These are phyloP conservation scores for Ophiostoma ulmi DNA, from an alignment of 2,329 filamentous ascomycete species.

Conservation along the genomic window DNA sequence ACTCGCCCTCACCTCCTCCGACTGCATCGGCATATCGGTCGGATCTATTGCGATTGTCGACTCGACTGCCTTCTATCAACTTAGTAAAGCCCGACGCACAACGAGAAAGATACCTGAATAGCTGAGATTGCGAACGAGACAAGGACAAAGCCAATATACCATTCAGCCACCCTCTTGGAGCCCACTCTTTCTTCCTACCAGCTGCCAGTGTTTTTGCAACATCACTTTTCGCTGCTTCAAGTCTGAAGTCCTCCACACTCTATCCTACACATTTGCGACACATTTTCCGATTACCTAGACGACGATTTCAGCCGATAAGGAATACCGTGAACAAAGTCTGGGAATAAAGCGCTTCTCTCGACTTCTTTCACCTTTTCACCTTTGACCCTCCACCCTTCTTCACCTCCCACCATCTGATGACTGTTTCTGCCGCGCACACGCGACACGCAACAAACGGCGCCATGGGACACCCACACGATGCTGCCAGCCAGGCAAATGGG, in stretches of 20 bases:
- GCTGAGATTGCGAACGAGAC: background rate
- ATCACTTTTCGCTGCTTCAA: background rate
- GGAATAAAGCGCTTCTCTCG: background rate
- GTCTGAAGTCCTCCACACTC: background rate
- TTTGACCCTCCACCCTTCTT: background rate
- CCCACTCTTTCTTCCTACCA: background rate
- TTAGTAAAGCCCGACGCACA: background rate
- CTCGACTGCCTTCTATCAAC: background rate
- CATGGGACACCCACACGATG: conserved; percentile 30
- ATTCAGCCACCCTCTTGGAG: background rate
- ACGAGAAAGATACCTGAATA: background rate
- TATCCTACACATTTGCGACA: background rate
- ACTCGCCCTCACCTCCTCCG: background rate
- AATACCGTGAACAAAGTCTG: background rate
- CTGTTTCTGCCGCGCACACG: conserved; percentile 36
- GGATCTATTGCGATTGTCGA: background rate
- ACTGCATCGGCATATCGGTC: background rate
- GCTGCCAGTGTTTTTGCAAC: background rate
- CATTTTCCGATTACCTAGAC: background rate
- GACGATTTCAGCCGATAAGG: background rate
- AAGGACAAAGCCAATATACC: background rate
- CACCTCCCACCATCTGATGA: conserved; percentile 32
- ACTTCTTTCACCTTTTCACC: background rate
- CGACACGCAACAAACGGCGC: conserved; percentile 34
- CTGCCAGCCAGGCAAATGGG: conserved; percentile 35